Evolutionary conservation across 108 stramenopile genomes (phyloP).

Genomic region (Skeletonema potamos): DNA sequence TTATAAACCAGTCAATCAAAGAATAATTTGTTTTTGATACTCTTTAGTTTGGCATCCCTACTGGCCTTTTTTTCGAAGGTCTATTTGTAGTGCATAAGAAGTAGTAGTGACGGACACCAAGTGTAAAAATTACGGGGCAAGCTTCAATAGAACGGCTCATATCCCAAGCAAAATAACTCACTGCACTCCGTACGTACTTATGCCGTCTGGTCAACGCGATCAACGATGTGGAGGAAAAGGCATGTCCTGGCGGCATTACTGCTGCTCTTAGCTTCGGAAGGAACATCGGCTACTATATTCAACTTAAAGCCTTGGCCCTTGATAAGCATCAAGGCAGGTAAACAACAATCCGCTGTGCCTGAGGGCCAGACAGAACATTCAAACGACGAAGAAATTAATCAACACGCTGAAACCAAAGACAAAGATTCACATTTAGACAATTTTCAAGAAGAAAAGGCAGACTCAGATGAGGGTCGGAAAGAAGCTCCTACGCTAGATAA

Average conservation of each 20-base stretch:
- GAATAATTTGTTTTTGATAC: too few relatives aligned
- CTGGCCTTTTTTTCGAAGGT: too few relatives aligned
- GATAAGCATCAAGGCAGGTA: background rate
- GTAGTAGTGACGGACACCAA: too few relatives aligned
- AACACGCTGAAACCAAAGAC: constrained; percentile 1
- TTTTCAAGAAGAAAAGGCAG: background rate
- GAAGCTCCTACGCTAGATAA: background rate
- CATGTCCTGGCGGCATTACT: background rate
- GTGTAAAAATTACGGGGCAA: too few relatives aligned
- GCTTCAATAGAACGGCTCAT: too few relatives aligned
- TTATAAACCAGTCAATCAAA: too few relatives aligned
- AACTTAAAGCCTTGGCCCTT: background rate
- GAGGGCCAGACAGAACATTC: background rate
- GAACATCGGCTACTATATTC: background rate
- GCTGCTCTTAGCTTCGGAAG: background rate
- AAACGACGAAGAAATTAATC: constrained; percentile 12
- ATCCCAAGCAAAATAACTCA: too few relatives aligned
- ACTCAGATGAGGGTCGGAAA: background rate
- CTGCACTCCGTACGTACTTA: too few relatives aligned
- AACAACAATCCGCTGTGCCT: background rate
- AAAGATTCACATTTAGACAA: background rate
- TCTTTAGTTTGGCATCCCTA: too few relatives aligned
- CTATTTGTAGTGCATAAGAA: too few relatives aligned
- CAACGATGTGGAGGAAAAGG: background rate
- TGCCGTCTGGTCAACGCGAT: too few relatives aligned